Conservation (phyloP, 2,329 filamentous ascomycete species). For the Hypomyces perniciosus region DNA sequence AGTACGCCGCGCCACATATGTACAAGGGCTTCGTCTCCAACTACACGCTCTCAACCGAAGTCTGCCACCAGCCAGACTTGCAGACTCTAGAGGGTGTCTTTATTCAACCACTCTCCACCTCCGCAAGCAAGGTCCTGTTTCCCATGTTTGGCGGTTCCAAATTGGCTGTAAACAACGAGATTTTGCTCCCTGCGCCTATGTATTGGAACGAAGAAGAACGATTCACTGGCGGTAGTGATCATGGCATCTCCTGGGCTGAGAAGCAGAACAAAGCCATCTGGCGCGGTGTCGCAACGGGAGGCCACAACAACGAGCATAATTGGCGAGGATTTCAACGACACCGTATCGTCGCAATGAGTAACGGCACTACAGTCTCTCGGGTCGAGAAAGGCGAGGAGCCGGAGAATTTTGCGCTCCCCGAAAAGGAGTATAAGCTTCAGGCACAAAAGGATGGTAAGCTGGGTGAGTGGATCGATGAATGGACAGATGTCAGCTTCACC, state of each 20-base stretch:
- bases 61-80: constrained; percentile 61
- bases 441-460: constrained; percentile 40
- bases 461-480: constrained; percentile 42
- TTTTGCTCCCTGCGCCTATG: constrained; percentile 63
- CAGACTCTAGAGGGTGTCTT: constrained; percentile 59
- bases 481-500: constrained; percentile 47
- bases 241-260: constrained; percentile 49
- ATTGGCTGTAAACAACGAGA: constrained; percentile 63
- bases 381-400: constrained; percentile 42
- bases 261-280: constrained; percentile 53
- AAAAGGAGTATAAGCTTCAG: constrained; percentile 40
- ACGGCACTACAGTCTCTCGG: constrained; percentile 50
- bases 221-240: constrained; percentile 51
- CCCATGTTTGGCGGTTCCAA: constrained; percentile 67
- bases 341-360: constrained; percentile 68
- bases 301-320: constrained; percentile 51
- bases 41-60: constrained; percentile 52
- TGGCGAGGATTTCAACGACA: constrained; percentile 72
- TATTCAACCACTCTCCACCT: constrained; percentile 52
- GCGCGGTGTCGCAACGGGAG: constrained; percentile 64
- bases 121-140: constrained; percentile 51
- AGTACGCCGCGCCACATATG: constrained; percentile 42
- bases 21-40: constrained; percentile 56
- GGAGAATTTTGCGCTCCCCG: constrained; percentile 50
- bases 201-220: constrained; percentile 60